A percentile compares a stretch with the other conserved stretches of the same genome.
Conservation (phyloP, 192 early-diverging fungal genomes). For the Coemansia sp. region DNA sequence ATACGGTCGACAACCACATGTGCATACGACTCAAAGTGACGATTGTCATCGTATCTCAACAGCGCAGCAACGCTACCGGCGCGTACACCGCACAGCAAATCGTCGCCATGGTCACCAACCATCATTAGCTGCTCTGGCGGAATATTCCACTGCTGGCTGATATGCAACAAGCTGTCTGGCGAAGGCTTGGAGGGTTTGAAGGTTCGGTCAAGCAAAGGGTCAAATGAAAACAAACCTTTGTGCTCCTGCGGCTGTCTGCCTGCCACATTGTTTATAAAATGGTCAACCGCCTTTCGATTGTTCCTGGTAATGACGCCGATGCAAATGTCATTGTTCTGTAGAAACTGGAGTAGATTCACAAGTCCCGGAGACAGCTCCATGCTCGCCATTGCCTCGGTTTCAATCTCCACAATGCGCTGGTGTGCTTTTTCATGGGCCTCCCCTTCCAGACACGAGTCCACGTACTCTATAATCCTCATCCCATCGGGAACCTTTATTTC, state of each 20-base stretch:
- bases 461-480: slow-evolving; percentile 40
- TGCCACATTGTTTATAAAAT: slow-evolving; percentile 49
- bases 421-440: slow-evolving; percentile 33
- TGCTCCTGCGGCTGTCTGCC: slow-evolving; percentile 24
- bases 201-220: slow-evolving; percentile 51
- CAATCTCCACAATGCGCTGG: slow-evolving; percentile 40
- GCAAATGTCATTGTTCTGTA: slow-evolving; percentile 33
- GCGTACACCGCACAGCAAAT: slow-evolving; percentile 50
- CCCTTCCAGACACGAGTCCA: slow-evolving; percentile 34
- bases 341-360: slow-evolving; percentile 38
- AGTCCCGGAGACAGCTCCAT: slow-evolving; percentile 53
- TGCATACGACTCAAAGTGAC: slow-evolving; percentile 32
- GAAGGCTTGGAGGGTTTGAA: slow-evolving; percentile 55
- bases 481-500: slow-evolving; percentile 39
- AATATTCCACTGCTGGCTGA: slow-evolving; percentile 46
- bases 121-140: slow-evolving; percentile 52
- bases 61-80: slow-evolving; percentile 51
- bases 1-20: slow-evolving; percentile 49
- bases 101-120: slow-evolving; percentile 58
- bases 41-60: slow-evolving; percentile 40
- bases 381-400: slow-evolving; percentile 40
- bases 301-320: slow-evolving; percentile 57
- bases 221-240: slow-evolving; percentile 38
- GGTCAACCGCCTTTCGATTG: slow-evolving; percentile 41
- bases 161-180: slow-evolving; percentile 43